Conservation (phyloP, 2,329 filamentous ascomycete genomes). For the Penicillium sp. region DNA sequence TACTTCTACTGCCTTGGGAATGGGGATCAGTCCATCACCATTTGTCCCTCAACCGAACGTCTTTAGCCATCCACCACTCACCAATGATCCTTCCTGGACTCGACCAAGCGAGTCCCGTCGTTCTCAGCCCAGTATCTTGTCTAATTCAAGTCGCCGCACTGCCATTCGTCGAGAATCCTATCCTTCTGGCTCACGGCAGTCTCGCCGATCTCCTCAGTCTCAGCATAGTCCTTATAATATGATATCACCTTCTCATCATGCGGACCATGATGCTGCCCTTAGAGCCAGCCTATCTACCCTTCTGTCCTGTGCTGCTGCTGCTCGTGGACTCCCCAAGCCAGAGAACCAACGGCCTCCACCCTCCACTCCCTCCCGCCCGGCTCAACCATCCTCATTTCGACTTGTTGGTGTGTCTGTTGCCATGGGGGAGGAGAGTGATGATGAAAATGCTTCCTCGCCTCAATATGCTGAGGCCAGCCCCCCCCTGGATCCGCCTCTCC, state of each 20-base stretch:
- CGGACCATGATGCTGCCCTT: constrained; percentile 89
- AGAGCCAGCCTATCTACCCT: constrained; percentile 92
- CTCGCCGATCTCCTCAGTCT: constrained; percentile 36
- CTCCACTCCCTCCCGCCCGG: constrained; percentile 24
- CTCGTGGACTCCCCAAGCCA: constrained; percentile 72
- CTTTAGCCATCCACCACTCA: constrained; percentile 77
- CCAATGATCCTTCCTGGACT: constrained; percentile 42
- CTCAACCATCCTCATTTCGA: constrained; percentile 55
- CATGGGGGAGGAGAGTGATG: constrained; percentile 44
- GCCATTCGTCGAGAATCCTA: constrained; percentile 41
- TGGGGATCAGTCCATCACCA: constrained; percentile 50
- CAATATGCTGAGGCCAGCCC: constrained; percentile 19
- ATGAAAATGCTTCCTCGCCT: constrained; percentile 19
- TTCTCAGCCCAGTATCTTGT: constrained; percentile 48
- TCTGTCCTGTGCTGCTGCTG: constrained; percentile 90
- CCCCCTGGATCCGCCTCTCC: constrained; percentile 23
- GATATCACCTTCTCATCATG: constrained; percentile 72
- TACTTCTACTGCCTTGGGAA: constrained; percentile 78
- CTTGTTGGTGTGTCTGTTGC: constrained; percentile 62
- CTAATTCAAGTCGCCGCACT: constrained; percentile 36
- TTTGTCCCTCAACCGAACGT: constrained; percentile 91
- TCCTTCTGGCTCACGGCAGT: constrained; percentile 30
- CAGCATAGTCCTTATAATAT: constrained; percentile 64
- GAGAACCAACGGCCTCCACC: constrained; percentile 30
- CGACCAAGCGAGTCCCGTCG: constrained; percentile 49